A percentile compares a stretch with the other conserved stretches of the same genome.
Evolutionary conservation across 2,329 filamentous ascomycete species (phyloP).

Genomic region (Epichloe gansuensis): DNA sequence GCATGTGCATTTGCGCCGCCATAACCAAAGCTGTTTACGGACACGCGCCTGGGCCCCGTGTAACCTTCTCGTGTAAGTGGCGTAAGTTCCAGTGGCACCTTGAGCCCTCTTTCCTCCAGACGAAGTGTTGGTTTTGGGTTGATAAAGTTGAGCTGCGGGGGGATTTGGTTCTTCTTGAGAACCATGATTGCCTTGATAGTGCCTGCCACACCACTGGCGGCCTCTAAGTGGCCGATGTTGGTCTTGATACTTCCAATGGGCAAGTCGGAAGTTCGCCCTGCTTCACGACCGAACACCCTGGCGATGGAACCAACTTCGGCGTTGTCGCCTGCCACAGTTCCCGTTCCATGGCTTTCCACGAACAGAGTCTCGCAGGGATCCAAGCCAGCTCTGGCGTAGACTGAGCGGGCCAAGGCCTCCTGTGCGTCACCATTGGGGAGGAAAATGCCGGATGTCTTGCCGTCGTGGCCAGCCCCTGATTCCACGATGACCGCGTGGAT

Average conservation of each 20-base stretch:
- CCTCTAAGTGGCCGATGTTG: conserved; percentile 15
- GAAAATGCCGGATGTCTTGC: conserved; percentile 27
- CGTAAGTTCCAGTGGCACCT: conserved; percentile 5
- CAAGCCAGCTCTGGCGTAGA: conserved; percentile 10
- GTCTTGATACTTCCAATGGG: conserved; percentile 17
- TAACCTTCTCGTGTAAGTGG: neutral
- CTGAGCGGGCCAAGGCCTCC: conserved; percentile 13
- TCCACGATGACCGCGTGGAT: conserved; percentile 21
- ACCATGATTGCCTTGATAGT: conserved; percentile 11
- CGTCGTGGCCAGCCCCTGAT: conserved; percentile 27
- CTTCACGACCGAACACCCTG: conserved; percentile 15
- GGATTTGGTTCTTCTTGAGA: conserved; percentile 10
- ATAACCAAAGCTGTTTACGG: conserved; percentile 36
- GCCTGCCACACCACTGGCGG: conserved; percentile 14
- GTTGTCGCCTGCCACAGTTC: neutral
- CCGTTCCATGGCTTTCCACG: too few relatives aligned
- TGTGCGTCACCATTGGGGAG: conserved; percentile 8
- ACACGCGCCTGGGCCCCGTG: conserved; percentile 17
- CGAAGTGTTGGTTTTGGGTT: conserved; percentile 13
- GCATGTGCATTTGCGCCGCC: conserved; percentile 36
- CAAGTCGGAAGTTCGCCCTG: conserved; percentile 9
- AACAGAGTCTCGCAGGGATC: too few relatives aligned
- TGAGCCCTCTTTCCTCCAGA: conserved; percentile 17
- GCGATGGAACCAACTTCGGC: neutral
- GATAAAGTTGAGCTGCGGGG: conserved; percentile 9